Percentiles rank a stretch among this genome's conserved stretches.
phyloP scores from a whole-genome alignment of 2,329 filamentous ascomycete species.

The Cercospora sp. region DNA sequence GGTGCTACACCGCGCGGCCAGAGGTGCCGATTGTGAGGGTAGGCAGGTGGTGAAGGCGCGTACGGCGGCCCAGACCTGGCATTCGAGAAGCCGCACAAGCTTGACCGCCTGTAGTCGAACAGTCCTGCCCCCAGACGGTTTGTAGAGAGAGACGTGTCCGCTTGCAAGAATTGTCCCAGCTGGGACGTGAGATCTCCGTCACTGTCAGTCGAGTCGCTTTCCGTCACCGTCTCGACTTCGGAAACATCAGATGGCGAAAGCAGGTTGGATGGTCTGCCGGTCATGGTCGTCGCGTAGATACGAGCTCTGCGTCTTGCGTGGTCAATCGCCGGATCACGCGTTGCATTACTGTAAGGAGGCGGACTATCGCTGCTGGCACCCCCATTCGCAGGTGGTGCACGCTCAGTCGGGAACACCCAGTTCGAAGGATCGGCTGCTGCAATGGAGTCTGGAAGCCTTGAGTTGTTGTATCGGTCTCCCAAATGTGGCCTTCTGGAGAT shows the following conservation, averaged over 20 bases:
- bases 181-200: background rate
- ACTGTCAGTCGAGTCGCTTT: background rate
- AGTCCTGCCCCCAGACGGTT: background rate
- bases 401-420: background rate
- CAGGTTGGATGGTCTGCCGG: background rate
- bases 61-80: background rate
- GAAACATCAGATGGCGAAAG: background rate
- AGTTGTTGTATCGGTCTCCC: constrained; percentile 3
- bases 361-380: background rate
- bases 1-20: background rate
- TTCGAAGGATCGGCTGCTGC: background rate
- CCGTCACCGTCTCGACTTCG: background rate
- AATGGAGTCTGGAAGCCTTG: background rate
- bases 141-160: background rate
- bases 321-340: background rate
- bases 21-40: background rate
- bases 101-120: background rate
- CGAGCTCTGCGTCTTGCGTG: background rate
- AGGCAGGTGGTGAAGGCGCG: background rate
- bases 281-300: background rate
- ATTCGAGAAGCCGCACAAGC: background rate
- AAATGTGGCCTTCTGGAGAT: background rate
- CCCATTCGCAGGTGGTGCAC: background rate
- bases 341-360: background rate
- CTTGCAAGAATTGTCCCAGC: background rate